Evolutionary conservation across 495 filamentous ascomycete genomes (phyloP), one percentile per base, ranked within the genome.

Genomic region (Cercophora sp.): DNA sequence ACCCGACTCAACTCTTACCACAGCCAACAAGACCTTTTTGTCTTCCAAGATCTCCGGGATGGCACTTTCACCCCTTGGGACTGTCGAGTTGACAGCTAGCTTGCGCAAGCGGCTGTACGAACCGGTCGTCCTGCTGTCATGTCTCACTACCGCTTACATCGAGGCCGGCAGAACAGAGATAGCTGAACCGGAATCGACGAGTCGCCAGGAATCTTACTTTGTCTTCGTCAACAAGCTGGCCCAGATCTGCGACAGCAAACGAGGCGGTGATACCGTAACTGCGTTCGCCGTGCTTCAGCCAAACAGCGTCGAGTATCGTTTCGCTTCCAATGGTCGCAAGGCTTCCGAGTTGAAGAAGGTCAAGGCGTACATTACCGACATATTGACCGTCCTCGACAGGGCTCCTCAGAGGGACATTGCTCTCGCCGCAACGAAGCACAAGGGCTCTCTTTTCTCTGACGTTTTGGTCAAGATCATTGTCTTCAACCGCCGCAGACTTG

Each of bases 161-260:
- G 15, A 29, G 0, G 25, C 51, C 10, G 15, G 29, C 29, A 32
- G 9, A 43, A 13, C 43, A n/a, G 3, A 42, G 40, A 4, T 22
- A 24, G 8, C n/a, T n/a, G n/a, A n/a, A n/a, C n/a, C n/a, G n/a
- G 31, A 48, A 9, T 44, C 57, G 1, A 23, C 47, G 58, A 45
- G 11, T 31, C 24, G 15, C 57, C 61, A 10, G 27, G 22, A n/a
- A n/a, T n/a, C n/a, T n/a, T n/a, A n/a, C n/a, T n/a, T n/a, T n/a
- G n/a, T n/a, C 26, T 65, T 65, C 15, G 53, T 63, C 25, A 57
- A 67, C 55, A 67, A 65, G 36, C 40, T 65, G 0, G 40, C 23
- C 24, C 62, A 65, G 20, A 57, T 67, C 8, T 67, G 62, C 51
- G 53, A 61, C 53, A 63, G 13, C 34, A 25, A 20, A 8, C 10